phyloP scores from a whole-genome alignment of 208 protist species.

The Trypanosoma grayi region DNA sequence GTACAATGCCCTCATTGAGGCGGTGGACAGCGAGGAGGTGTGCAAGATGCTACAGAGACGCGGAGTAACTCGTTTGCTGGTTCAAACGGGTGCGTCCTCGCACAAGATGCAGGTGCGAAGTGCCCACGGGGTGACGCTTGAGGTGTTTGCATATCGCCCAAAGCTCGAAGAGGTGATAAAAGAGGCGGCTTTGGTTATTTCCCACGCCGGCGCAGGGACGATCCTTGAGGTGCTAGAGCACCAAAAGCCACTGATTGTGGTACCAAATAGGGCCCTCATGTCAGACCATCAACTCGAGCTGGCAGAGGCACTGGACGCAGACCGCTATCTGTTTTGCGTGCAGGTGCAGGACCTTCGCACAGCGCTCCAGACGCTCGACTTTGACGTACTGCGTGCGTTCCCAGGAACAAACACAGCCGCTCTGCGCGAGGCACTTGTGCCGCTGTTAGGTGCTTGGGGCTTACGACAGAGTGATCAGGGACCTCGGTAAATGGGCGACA shows the following conservation, averaged over 20 bases:
- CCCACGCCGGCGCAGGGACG: conserved; percentile 90
- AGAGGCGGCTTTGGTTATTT: conserved; percentile 67
- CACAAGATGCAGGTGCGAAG: conserved; percentile 5
- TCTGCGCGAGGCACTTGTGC: conserved; percentile 26
- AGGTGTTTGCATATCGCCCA: conserved; percentile 71
- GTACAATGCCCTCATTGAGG: conserved; percentile 66
- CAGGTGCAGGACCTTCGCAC: conserved; percentile 36
- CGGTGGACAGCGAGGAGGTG: conserved; percentile 36
- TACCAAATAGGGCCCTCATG: conserved; percentile 88
- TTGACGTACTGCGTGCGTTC: conserved; percentile 39
- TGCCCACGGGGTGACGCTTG: conserved; percentile 40
- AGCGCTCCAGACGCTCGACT: conserved; percentile 38
- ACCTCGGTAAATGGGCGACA: neutral
- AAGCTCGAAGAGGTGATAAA: conserved; percentile 47
- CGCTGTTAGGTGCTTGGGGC: conserved; percentile 1
- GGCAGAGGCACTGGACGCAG: conserved; percentile 45
- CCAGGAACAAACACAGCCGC: conserved; percentile 40
- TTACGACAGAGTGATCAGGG: neutral
- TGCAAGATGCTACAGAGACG: conserved; percentile 32
- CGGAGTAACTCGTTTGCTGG: conserved; percentile 54
- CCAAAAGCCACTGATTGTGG: conserved; percentile 58
- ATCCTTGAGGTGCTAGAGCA: conserved; percentile 85
- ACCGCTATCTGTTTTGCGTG: conserved; percentile 65
- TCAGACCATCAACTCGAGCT: conserved; percentile 89
- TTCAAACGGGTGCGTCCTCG: conserved; percentile 73